These are phyloP conservation scores for Bruguiera parviflora DNA, from an alignment of 345 rosid species.

Conservation along the genomic window DNA sequence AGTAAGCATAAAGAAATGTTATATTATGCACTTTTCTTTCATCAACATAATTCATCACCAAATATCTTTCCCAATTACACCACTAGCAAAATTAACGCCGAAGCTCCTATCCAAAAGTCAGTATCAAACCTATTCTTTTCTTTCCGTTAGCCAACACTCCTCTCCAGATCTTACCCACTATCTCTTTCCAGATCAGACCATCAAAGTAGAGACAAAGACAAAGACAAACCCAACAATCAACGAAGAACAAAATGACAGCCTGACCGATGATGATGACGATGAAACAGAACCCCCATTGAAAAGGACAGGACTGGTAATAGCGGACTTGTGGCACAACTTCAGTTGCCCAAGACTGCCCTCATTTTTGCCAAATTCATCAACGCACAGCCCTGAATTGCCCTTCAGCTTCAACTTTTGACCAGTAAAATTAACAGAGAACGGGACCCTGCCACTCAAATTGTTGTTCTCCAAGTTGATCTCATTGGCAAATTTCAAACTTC, in stretches of 20 bases:
- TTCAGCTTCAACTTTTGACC: constrained; percentile 48
- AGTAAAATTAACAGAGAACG: constrained; percentile 42
- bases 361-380: constrained; percentile 22
- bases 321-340: constrained; percentile 33
- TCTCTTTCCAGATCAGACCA: constrained; percentile 8
- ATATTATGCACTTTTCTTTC: constrained; percentile 13
- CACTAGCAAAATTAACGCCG: background rate
- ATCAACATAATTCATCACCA: constrained; percentile 13
- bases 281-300: constrained; percentile 10
- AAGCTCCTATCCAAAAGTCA: constrained; percentile 13
- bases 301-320: constrained; percentile 19
- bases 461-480: constrained; percentile 71
- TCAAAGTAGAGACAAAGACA: constrained; percentile 11
- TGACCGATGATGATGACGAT: constrained; percentile 10
- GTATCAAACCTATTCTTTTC: constrained; percentile 12
- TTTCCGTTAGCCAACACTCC: constrained; percentile 2
- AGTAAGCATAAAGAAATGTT: constrained; percentile 1
- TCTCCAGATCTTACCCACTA: background rate
- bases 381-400: constrained; percentile 45
- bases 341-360: constrained; percentile 17
- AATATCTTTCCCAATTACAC: background rate
- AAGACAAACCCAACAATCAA: constrained; percentile 18
- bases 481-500: constrained; percentile 26
- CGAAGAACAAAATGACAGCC: constrained; percentile 8
- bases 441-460: constrained; percentile 52